Evolutionary conservation across 2,329 filamentous ascomycete genomes (phyloP), one percentile per base, ranked within the genome.

Genomic region (Exophiala oligosperma): DNA sequence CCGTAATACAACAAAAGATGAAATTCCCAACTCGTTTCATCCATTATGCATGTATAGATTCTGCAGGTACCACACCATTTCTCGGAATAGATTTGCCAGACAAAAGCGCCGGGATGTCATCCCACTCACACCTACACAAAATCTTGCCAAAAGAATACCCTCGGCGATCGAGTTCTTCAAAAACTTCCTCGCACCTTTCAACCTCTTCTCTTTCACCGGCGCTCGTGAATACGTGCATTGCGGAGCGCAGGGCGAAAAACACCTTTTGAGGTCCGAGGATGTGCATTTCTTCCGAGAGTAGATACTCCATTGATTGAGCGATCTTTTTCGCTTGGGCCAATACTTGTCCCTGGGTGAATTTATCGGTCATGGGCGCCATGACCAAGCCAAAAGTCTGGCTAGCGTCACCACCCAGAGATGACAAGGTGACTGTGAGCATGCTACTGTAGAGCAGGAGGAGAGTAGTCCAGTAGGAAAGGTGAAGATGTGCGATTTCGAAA

Each of bases 71-170:
- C 7, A 7, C 26, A 28, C 26, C 26, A 28, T 28, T 28, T 28
- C 4, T 28, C 26, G 26, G 7, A 9, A 35, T 35, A 9, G 32
- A 8, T 11, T 35, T 35, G 6, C 49, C 37, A 23, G 52, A 54
- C 52, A 54, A 38, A 11, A 48, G 21, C 17, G 23, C 52, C 6
- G 56, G 56, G 38, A 59, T 54, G 44, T 59, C 56, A 38, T 59
- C 56, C 56, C 56, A 59, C 14, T 50, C 44, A 3, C 56, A 59
- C 12, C 26, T 17, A 17, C 14, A 21, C 51, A 59, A 38, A 8
- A 54, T 59, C 56, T 50, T 40, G 29, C 56, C 56, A 29, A 59
- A 54, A 12, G 43, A 26, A 59, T 44, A 59, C n/a, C 56, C 56
- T 24, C 56, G 50, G 14, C 35, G 50, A 24, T 28, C 51, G 6